These are phyloP conservation scores for Malus orientalis DNA, from an alignment of 306 rosid species.

Conservation along the genomic window DNA sequence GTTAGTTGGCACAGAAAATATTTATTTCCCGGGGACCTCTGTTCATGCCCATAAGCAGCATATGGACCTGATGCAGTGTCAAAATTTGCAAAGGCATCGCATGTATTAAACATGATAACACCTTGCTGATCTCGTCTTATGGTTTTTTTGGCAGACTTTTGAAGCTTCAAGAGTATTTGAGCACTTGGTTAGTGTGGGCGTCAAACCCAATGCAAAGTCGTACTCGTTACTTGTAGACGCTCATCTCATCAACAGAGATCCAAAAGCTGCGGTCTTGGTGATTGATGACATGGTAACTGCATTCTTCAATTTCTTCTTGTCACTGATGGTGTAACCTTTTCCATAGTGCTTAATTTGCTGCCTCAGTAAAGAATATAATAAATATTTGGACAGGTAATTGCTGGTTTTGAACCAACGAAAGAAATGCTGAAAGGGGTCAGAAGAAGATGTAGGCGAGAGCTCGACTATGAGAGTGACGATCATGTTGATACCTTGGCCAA, in stretches of 20 bases:
- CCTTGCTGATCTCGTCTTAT: constrained; percentile 8
- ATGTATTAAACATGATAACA: neutral
- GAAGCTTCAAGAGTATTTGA: constrained; percentile 85
- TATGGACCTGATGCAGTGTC: neutral
- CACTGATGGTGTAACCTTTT: neutral
- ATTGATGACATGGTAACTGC: constrained; percentile 67
- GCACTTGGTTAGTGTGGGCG: constrained; percentile 66
- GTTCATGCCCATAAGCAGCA: neutral
- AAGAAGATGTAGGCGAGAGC: constrained; percentile 71
- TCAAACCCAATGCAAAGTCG: constrained; percentile 78
- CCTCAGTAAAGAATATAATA: constrained; percentile 4
- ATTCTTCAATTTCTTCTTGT: neutral
- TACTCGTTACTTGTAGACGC: constrained; percentile 74
- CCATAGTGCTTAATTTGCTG: neutral
- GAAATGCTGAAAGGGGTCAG: constrained; percentile 55
- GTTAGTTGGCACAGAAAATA: neutral
- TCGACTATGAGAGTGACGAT: constrained; percentile 63
- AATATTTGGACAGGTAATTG: constrained; percentile 43
- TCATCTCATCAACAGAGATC: constrained; percentile 77
- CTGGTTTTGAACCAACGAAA: constrained; percentile 69
- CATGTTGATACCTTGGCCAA: constrained; percentile 43
- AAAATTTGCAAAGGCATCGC: neutral
- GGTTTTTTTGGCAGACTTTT: constrained; percentile 45
- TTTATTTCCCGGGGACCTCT: neutral
- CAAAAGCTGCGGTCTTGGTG: constrained; percentile 52